A percentile compares a stretch with the other conserved stretches of the same genome.
phyloP scores from a whole-genome alignment of 148 eudicot species.

The Spergularia bocconei region DNA sequence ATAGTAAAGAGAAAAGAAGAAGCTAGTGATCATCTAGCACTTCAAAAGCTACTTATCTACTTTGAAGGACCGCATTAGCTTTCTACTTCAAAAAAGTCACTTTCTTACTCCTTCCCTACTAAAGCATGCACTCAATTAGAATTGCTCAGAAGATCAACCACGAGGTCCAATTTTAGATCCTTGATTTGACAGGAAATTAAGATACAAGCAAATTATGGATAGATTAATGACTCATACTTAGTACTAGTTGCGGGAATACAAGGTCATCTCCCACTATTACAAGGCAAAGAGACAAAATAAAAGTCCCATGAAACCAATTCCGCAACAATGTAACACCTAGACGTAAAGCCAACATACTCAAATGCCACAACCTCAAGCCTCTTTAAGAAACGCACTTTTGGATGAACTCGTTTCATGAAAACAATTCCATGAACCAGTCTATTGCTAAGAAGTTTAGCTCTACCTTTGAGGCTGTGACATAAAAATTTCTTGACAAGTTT shows the following conservation, averaged over 20 bases:
- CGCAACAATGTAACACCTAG: too few species aligned
- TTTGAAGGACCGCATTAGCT: slow-evolving; percentile 22
- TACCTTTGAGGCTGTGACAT: too few species aligned
- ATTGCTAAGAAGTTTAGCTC: too few species aligned
- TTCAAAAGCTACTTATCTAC: slow-evolving; percentile 7
- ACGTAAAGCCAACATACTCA: too few species aligned
- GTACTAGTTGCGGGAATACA: too few species aligned
- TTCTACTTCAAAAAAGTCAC: slow-evolving; percentile 23
- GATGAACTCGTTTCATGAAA: too few species aligned
- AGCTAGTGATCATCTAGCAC: slow-evolving; percentile 9
- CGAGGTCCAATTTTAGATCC: neutral
- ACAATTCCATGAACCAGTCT: too few species aligned
- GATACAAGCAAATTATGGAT: neutral
- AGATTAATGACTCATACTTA: too few species aligned
- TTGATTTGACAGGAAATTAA: neutral
- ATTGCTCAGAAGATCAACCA: slow-evolving; percentile 21
- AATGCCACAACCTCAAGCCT: too few species aligned
- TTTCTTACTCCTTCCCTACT: slow-evolving; percentile 16
- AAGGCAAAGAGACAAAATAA: neutral
- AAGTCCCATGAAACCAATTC: too few species aligned
- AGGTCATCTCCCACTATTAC: neutral
- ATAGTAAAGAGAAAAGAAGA: slow-evolving; percentile 1
- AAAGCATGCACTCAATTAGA: neutral
- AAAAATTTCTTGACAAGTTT: too few species aligned
- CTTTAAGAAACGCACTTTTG: too few species aligned